A percentile compares a stretch with the other conserved stretches of the same genome.
phyloP scores from a whole-genome alignment of 495 filamentous ascomycete genomes.

The Aspergillus olivimuriae region DNA sequence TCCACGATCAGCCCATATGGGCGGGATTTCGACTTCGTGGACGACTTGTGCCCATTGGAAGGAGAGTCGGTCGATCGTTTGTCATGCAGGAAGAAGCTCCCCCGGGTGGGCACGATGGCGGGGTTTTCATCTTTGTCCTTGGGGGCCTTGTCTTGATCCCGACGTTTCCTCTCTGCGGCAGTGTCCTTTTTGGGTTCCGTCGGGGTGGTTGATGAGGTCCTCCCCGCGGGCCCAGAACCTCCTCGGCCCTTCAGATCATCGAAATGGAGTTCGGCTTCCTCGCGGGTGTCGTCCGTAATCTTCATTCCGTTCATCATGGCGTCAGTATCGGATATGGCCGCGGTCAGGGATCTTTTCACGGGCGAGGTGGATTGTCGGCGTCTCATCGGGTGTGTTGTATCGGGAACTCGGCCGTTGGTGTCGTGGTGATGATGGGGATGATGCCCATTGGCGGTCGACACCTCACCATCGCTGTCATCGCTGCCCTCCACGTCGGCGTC shows the following conservation, averaged over 20 bases:
- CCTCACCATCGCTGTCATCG: constrained; percentile 66
- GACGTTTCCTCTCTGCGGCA: constrained; percentile 61
- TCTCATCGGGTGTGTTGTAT: constrained; percentile 23
- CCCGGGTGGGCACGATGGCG: constrained; percentile 89
- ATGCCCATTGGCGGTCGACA: constrained; percentile 37
- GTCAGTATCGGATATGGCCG: constrained; percentile 64
- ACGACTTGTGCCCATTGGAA: constrained; percentile 47
- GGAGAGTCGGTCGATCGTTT: constrained; percentile 70
- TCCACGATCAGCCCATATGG: constrained; percentile 43
- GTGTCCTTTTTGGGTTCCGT: constrained; percentile 39
- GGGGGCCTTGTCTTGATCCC: constrained; percentile 85
- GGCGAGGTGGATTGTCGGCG: constrained; percentile 23
- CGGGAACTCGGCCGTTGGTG: constrained; percentile 28
- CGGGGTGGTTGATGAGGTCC: constrained; percentile 36
- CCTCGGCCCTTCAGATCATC: constrained; percentile 53
- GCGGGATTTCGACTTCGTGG: constrained; percentile 38
- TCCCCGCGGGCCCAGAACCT: constrained; percentile 19
- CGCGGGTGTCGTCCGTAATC: constrained; percentile 50
- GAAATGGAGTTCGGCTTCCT: constrained; percentile 57
- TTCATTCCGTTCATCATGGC: constrained; percentile 82
- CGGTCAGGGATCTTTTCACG: constrained; percentile 21
- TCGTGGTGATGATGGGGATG: too few relatives aligned
- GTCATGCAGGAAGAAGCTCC: constrained; percentile 96
- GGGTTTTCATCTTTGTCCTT: constrained; percentile 85
- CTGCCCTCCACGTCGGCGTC: constrained; percentile 68